phyloP scores from a whole-genome alignment of 306 rosid genomes.

The Inga laurina region DNA sequence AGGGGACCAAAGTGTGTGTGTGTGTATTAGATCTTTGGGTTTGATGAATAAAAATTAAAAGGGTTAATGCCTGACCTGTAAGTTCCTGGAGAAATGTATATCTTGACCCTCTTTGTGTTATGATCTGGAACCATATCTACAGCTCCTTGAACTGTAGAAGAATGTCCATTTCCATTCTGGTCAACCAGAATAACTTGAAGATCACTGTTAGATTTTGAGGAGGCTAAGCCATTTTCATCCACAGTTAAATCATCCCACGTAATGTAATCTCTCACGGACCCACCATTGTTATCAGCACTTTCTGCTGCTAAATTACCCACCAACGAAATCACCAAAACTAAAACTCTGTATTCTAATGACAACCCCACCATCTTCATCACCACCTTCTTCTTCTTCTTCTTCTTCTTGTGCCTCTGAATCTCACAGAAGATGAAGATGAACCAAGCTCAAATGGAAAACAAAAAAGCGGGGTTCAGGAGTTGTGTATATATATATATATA shows the following conservation, averaged over 20 bases:
- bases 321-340: constrained; percentile 13
- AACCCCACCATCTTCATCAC: neutral
- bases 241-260: constrained; percentile 84
- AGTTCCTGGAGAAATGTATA: constrained; percentile 77
- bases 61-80: constrained; percentile 55
- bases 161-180: constrained; percentile 62
- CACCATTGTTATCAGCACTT: constrained; percentile 6
- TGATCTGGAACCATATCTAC: constrained; percentile 72
- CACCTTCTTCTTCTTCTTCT: neutral
- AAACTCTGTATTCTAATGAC: constrained; percentile 22
- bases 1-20: neutral
- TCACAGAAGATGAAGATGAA: neutral
- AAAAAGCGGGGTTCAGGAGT: constrained; percentile 7
- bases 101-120: constrained; percentile 64
- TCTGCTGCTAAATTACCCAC: constrained; percentile 27
- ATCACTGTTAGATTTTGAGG: constrained; percentile 17
- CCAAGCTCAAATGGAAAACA: constrained; percentile 18
- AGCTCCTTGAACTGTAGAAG: constrained; percentile 84
- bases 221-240: constrained; percentile 35
- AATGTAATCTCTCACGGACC: constrained; percentile 38
- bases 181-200: constrained; percentile 62
- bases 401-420: neutral
- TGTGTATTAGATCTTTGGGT: neutral
- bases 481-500: neutral
- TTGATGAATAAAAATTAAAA: neutral